A percentile compares a stretch with the other conserved stretches of the same genome.
Conservation (phyloP, 345 rosid genomes). For the Dimocarpus longan region DNA sequence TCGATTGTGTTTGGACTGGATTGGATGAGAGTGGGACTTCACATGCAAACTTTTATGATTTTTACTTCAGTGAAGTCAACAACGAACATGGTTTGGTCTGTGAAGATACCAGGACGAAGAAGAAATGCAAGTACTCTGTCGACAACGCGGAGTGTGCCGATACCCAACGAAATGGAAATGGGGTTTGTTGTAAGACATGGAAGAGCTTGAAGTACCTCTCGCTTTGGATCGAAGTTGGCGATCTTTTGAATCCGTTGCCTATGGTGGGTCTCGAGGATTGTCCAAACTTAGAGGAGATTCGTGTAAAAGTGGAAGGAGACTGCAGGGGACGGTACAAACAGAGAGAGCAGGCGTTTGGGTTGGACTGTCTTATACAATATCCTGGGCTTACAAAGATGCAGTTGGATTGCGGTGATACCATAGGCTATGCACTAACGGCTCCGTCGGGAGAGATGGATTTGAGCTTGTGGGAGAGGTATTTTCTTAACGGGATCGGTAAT, state of each 20-base stretch:
- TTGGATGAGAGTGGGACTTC: slow-evolving; percentile 28
- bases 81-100: slow-evolving; percentile 7
- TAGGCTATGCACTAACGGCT: slow-evolving; percentile 74
- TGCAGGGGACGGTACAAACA: slow-evolving; percentile 67
- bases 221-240: slow-evolving; percentile 77
- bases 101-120: slow-evolving; percentile 28
- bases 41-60: slow-evolving; percentile 6
- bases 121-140: slow-evolving; percentile 49
- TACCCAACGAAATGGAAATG: slow-evolving; percentile 36
- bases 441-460: slow-evolving; percentile 83
- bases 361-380: slow-evolving; percentile 59
- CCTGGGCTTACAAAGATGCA: slow-evolving; percentile 76
- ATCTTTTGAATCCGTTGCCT: slow-evolving; percentile 59
- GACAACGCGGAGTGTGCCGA: slow-evolving; percentile 15
- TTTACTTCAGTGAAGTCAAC: slow-evolving; percentile 32
- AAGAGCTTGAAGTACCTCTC: slow-evolving; percentile 65
- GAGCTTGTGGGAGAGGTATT: slow-evolving; percentile 91
- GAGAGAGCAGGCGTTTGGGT: slow-evolving; percentile 54
- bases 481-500: slow-evolving; percentile 62
- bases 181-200: slow-evolving; percentile 57
- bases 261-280: slow-evolving; percentile 65
- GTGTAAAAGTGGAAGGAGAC: slow-evolving; percentile 83
- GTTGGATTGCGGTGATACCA: slow-evolving; percentile 70
- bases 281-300: slow-evolving; percentile 81
- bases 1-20: slow-evolving; percentile 82